Conservation (phyloP, 1,284 basidiomycete species). For the Ustilago shanxiensis region DNA sequence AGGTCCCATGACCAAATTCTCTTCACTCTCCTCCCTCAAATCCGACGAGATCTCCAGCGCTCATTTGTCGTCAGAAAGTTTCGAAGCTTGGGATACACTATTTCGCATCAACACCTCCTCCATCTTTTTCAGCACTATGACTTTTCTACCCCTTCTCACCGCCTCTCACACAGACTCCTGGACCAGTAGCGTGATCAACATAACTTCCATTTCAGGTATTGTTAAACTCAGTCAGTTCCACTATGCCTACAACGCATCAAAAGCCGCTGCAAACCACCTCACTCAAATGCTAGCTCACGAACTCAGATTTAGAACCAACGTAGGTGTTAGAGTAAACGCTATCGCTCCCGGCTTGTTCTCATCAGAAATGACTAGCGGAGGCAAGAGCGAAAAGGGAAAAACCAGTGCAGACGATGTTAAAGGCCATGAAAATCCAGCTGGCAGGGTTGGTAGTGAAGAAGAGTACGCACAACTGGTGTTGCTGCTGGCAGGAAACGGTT, state of each 20-base stretch:
- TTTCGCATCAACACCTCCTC: conserved; percentile 51
- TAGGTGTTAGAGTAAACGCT: conserved; percentile 54
- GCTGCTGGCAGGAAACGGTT: conserved; percentile 50
- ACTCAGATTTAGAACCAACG: conserved; percentile 42
- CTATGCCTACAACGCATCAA: conserved; percentile 62
- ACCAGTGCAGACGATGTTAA: conserved; percentile 29
- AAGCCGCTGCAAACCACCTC: conserved; percentile 62
- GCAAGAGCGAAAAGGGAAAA: conserved; percentile 28
- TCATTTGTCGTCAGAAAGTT: conserved; percentile 45
- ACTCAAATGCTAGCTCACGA: conserved; percentile 61
- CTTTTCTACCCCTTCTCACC: conserved; percentile 59
- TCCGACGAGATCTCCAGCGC: conserved; percentile 23
- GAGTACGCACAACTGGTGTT: conserved; percentile 59
- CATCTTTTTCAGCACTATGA: conserved; percentile 61
- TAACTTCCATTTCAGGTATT: conserved; percentile 52
- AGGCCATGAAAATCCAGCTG: conserved; percentile 52
- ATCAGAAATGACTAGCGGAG: conserved; percentile 56
- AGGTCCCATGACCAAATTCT: conserved; percentile 58
- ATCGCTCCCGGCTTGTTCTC: conserved; percentile 61
- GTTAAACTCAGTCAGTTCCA: conserved; percentile 54
- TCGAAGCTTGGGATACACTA: conserved; percentile 48
- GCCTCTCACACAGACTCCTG: conserved; percentile 11
- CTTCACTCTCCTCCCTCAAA: not conserved
- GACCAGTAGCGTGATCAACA: conserved; percentile 51
- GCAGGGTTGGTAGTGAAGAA: conserved; percentile 43